These are phyloP conservation scores for Aspergillus pseudoterreus DNA, from an alignment of 2,329 filamentous ascomycete species.

Conservation along the genomic window DNA sequence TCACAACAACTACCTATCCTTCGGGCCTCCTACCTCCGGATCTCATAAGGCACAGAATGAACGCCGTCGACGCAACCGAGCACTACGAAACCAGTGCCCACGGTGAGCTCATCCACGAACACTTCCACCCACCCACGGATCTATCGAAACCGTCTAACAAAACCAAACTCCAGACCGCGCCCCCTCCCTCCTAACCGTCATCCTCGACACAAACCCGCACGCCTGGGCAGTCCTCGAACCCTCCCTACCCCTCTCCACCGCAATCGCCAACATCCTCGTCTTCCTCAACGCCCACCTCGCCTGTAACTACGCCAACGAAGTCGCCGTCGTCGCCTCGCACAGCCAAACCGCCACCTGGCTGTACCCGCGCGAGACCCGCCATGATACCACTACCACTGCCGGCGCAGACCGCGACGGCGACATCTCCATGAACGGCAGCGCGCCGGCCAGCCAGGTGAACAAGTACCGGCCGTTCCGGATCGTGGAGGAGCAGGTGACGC, in stretches of 20 bases:
- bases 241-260: constrained; percentile 74
- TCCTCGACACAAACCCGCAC: constrained; percentile 94
- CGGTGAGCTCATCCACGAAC: constrained; percentile 28
- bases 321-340: constrained; percentile 87
- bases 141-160: background rate
- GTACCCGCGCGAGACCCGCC: constrained; percentile 56
- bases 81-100: constrained; percentile 49
- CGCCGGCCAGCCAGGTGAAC: constrained; percentile 58
- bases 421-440: constrained; percentile 53
- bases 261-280: constrained; percentile 84
- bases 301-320: constrained; percentile 88
- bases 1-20: background rate
- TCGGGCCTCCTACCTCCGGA: too few species aligned
- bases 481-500: constrained; percentile 75
- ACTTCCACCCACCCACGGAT: background rate
- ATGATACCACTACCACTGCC: constrained; percentile 14
- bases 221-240: constrained; percentile 79
- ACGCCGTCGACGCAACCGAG: constrained; percentile 61
- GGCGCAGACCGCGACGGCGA: constrained; percentile 44
- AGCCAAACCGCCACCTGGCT: constrained; percentile 83
- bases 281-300: constrained; percentile 96
- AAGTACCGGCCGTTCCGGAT: constrained; percentile 91
- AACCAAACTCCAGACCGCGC: constrained; percentile 44
- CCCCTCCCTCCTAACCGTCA: constrained; percentile 81
- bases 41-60: constrained; percentile 45